Conservation (phyloP, 2,329 filamentous ascomycete genomes). For the Nectriaceae sp. region DNA sequence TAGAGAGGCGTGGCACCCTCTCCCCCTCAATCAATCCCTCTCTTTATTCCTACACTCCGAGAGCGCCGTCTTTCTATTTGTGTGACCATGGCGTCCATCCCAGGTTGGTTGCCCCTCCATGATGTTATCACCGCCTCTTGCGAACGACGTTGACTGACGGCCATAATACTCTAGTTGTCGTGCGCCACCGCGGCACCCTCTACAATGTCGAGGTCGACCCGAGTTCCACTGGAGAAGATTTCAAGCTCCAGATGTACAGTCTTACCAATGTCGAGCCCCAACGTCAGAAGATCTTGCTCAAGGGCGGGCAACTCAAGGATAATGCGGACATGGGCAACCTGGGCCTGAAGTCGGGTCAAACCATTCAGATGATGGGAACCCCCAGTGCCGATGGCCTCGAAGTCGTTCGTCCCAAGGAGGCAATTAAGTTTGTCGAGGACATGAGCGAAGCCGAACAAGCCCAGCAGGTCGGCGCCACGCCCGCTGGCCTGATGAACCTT, state of each 20-base stretch:
- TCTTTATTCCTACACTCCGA: not conserved
- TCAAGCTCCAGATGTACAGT: slow-evolving; percentile 95
- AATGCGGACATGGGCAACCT: slow-evolving; percentile 84
- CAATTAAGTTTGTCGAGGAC: slow-evolving; percentile 89
- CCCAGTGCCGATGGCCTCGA: slow-evolving; percentile 65
- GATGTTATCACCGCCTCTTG: not conserved
- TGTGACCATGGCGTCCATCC: slow-evolving; percentile 55
- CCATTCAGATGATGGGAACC: slow-evolving; percentile 96
- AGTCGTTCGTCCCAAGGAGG: slow-evolving; percentile 74
- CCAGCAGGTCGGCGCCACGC: slow-evolving; percentile 78
- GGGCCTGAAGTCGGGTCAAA: slow-evolving; percentile 81
- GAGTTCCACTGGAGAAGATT: slow-evolving; percentile 80
- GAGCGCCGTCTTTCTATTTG: not conserved
- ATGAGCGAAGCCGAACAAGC: slow-evolving; percentile 95
- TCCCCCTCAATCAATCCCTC: slow-evolving; percentile 3
- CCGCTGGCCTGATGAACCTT: slow-evolving; percentile 85
- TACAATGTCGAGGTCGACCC: slow-evolving; percentile 92
- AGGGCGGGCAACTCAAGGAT: slow-evolving; percentile 93
- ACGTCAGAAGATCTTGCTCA: slow-evolving; percentile 93
- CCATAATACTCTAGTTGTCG: slow-evolving; percentile 72
- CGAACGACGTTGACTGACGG: slow-evolving; percentile 20
- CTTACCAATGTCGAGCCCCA: slow-evolving; percentile 95
- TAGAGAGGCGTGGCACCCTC: slow-evolving; percentile 2
- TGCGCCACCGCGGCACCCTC: slow-evolving; percentile 95
- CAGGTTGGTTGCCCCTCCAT: slow-evolving; percentile 44